Evolutionary conservation across 208 protist genomes (phyloP).

Genomic region (Hexamita inflata): DNA sequence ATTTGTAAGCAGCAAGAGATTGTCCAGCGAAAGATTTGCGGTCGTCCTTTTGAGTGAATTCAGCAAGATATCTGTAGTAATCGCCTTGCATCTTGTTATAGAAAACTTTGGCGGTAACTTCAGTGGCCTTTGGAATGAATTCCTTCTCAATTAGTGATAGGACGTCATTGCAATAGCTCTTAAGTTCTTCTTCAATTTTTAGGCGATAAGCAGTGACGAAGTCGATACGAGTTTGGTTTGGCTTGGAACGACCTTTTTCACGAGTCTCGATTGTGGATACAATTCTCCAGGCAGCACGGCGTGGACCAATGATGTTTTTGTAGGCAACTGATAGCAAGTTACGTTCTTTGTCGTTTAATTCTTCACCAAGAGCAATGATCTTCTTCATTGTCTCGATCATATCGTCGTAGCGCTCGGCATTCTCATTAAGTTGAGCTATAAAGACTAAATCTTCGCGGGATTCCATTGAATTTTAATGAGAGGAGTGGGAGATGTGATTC

Average conservation of each 20-base stretch:
- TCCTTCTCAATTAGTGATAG: conserved; percentile 76
- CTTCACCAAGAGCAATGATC: conserved; percentile 68
- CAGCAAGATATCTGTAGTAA: conserved; percentile 83
- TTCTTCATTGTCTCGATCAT: conserved; percentile 93
- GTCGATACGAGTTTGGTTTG: conserved; percentile 61
- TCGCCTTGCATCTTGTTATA: conserved; percentile 64
- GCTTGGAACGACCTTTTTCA: conserved; percentile 57
- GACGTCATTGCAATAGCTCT: conserved; percentile 86
- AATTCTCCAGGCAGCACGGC: conserved; percentile 91
- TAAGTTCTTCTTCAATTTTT: conserved; percentile 85
- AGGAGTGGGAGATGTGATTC: too few species aligned
- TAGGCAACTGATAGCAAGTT: conserved; percentile 99
- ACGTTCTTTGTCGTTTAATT: conserved; percentile 91
- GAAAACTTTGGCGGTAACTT: conserved; percentile 62
- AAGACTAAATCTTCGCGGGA: conserved; percentile 71
- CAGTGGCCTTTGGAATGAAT: conserved; percentile 76
- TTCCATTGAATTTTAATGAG: too few species aligned
- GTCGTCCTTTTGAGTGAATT: conserved; percentile 66
- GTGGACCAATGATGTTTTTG: conserved; percentile 97
- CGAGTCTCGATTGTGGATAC: conserved; percentile 86
- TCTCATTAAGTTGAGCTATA: conserved; percentile 84
- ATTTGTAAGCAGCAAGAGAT: conserved; percentile 56
- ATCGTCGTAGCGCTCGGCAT: conserved; percentile 95
- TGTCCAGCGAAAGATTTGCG: conserved; percentile 52
- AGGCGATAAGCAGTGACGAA: conserved; percentile 74